Base-by-base conservation (phyloP, 192 early-diverging fungal genomes). In the Podila clonocystis region DNA sequence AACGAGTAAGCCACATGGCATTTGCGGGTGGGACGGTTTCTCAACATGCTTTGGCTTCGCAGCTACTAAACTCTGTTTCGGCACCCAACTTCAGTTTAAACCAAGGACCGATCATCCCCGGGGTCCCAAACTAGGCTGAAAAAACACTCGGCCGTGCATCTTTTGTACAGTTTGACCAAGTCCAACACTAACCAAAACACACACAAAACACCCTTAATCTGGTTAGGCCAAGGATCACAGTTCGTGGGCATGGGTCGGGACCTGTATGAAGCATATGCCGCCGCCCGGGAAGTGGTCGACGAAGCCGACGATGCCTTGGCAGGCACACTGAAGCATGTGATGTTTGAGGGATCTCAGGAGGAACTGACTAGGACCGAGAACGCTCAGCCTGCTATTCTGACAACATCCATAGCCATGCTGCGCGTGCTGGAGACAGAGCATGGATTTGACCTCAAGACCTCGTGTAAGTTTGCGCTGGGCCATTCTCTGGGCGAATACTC, bases 401-500 rank as follows among this genome's bases (percentile, higher is more conserved):
- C 92, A 5, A 95, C 95, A 22, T 97, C 96, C 1, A 89, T 97
- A 63, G 97, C 97, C 0, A 88, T 94, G 58, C 75, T 96, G 26
- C 87, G 92, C 20, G 95, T 96, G 15, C 82, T 99, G 52, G 93
- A 97, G 82, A 85, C 83, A 0, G 96, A 95, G 30, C 90, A 87
- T 61, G 95, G 93, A n/a, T 94, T 95, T 75, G 89, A 93, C 68
- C 83, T 94, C 22, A 75, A 83, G 8, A 90, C 91, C 4, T 82
- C 88, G 22, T 96, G 92, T 75, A 91, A 91, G 6, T 93, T 91
- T 86, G 92, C 93, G 0, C 85, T 98, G 58, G 97, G 97, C 8
- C 97, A 99, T 70, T 96, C 95, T 28, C 85, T 99, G 7, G 97
- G 97, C 24, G 97, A 99, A 83, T 99, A 98, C 68, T 87, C 90